Evolutionary conservation across 2,329 filamentous ascomycete species (phyloP).

Genomic region (Pleurostoma richardsiae): DNA sequence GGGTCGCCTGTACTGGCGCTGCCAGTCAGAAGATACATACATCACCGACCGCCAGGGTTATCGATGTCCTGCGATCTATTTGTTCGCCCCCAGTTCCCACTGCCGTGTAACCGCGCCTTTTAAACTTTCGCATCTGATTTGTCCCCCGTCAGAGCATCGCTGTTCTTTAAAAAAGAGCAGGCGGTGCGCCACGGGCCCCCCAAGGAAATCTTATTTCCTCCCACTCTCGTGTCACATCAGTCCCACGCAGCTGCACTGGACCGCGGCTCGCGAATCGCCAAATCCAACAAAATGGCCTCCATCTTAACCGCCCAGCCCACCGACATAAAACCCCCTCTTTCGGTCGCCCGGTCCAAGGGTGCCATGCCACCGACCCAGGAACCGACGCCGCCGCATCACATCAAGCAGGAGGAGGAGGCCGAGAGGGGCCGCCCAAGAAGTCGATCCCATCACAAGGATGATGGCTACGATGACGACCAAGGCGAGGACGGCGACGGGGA

Average conservation of each 20-base stretch:
- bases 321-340: slow-evolving; percentile 30
- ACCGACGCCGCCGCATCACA: slow-evolving; percentile 29
- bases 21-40: too few species aligned
- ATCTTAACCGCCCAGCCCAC: slow-evolving; percentile 31
- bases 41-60: too few species aligned
- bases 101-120: too few species aligned
- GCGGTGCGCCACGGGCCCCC: slow-evolving; percentile 7
- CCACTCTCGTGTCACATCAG: neutral
- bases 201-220: neutral
- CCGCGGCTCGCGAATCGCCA: neutral
- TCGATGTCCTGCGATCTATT: neutral
- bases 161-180: slow-evolving; percentile 3
- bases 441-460: slow-evolving; percentile 35
- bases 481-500: slow-evolving; percentile 29
- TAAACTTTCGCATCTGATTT: slow-evolving; percentile 8
- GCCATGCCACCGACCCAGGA: slow-evolving; percentile 38
- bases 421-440: slow-evolving; percentile 35
- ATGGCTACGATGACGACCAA: slow-evolving; percentile 31
- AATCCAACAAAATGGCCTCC: slow-evolving; percentile 35
- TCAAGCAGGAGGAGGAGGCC: slow-evolving; percentile 33
- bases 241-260: neutral
- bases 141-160: slow-evolving; percentile 4
- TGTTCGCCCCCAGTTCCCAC: neutral
- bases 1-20: too few species aligned
- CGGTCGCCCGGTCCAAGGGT: slow-evolving; percentile 30